A percentile compares a stretch with the other conserved stretches of the same genome.
Conservation (phyloP, 805 yeast genomes). For the Ogataea corticis region DNA sequence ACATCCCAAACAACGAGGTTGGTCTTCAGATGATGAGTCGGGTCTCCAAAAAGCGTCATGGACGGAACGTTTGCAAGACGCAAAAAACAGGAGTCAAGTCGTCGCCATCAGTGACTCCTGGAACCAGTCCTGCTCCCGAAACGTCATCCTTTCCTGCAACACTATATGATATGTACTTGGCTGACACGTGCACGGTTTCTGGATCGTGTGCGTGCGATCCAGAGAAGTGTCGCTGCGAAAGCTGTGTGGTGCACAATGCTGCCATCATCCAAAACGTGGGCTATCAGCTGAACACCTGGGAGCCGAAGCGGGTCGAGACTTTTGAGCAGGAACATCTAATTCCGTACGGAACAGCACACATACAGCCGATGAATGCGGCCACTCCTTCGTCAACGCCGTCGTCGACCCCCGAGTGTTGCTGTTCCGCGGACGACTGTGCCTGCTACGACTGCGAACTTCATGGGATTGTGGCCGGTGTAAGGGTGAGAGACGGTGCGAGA, state of each 20-base stretch:
- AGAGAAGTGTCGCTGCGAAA: slow-evolving; percentile 32
- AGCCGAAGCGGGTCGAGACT: background rate
- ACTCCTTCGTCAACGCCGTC: slow-evolving; percentile 2
- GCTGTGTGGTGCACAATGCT: slow-evolving; percentile 32
- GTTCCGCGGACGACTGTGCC: slow-evolving; percentile 34
- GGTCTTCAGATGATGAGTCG: slow-evolving; percentile 33
- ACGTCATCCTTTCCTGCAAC: background rate
- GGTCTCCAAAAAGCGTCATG: slow-evolving; percentile 22
- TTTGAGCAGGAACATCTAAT: slow-evolving; percentile 1
- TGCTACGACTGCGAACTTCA: slow-evolving; percentile 37
- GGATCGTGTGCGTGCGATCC: slow-evolving; percentile 38
- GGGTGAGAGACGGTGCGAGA: slow-evolving; percentile 30
- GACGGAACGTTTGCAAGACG: slow-evolving; percentile 16
- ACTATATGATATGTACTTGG: slow-evolving; percentile 33
- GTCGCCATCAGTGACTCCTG: background rate
- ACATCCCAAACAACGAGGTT: slow-evolving; percentile 34
- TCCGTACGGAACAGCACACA: slow-evolving; percentile 1
- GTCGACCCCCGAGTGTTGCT: slow-evolving; percentile 28
- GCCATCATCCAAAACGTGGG: background rate
- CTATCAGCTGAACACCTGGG: slow-evolving; percentile 1
- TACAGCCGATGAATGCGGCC: background rate
- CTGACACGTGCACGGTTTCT: slow-evolving; percentile 36
- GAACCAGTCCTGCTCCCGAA: background rate
- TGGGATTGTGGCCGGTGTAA: slow-evolving; percentile 34
- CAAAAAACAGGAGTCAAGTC: slow-evolving; percentile 4